A percentile compares a stretch with the other conserved stretches of the same genome.
Evolutionary conservation across 2,329 filamentous ascomycete species (phyloP).

Genomic region (Xylaria sp.): DNA sequence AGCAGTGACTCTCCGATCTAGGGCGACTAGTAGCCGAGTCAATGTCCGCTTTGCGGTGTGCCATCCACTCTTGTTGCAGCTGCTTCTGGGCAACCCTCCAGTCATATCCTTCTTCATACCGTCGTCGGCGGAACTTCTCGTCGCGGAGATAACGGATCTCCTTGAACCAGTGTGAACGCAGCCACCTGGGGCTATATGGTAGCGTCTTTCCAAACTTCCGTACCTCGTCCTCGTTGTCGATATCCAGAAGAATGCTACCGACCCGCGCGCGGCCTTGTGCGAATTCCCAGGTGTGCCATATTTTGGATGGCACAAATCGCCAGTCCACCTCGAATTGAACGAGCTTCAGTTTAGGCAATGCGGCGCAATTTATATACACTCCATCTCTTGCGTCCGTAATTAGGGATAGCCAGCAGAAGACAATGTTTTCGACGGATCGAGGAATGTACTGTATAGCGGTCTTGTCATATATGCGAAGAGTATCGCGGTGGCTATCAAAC

Average conservation of each 20-base stretch:
- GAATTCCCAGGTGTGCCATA: not conserved
- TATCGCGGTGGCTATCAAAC: constrained; percentile 9
- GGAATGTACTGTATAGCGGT: not conserved
- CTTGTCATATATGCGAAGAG: not conserved
- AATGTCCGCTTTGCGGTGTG: not conserved
- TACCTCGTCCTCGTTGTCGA: constrained; percentile 2
- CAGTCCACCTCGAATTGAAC: not conserved
- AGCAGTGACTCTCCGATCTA: not conserved
- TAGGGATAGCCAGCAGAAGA: not conserved
- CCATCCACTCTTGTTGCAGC: constrained; percentile 5
- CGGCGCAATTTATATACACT: not conserved
- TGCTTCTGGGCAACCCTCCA: not conserved
- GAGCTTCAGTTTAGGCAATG: not conserved
- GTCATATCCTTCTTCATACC: not conserved
- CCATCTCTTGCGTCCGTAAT: too few relatives aligned
- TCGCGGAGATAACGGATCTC: not conserved
- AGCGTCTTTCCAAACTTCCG: not conserved
- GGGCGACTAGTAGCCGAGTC: not conserved
- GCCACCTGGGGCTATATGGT: not conserved
- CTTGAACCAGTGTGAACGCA: not conserved
- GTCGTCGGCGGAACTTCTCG: not conserved
- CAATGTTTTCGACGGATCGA: not conserved
- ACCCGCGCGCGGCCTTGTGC: not conserved
- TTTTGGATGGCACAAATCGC: not conserved
- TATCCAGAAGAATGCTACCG: not conserved